Conservation (phyloP, 345 rosid genomes). For the Lagerstroemia speciosa region DNA sequence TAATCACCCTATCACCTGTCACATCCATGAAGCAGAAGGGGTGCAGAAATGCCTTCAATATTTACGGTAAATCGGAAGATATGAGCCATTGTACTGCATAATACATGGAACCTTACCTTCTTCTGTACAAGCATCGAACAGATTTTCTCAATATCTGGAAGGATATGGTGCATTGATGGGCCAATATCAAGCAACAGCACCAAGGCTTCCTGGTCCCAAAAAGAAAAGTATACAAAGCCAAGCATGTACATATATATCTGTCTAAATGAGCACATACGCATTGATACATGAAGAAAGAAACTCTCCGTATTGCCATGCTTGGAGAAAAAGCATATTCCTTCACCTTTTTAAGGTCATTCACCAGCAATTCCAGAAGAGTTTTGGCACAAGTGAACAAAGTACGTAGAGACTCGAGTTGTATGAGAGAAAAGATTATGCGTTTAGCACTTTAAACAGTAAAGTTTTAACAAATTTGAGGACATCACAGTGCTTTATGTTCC, state of each 20-base stretch:
- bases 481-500: background rate
- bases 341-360: background rate
- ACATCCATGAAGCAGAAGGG: background rate
- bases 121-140: constrained; percentile 65
- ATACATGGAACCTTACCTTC: constrained; percentile 38
- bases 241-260: background rate
- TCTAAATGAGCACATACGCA: background rate
- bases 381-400: background rate
- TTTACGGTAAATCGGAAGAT: background rate
- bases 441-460: background rate
- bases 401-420: background rate
- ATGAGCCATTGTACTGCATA: background rate
- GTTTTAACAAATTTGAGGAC: background rate
- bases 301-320: no score
- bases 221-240: background rate
- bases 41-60: background rate
- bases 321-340: background rate
- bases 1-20: background rate
- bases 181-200: constrained; percentile 80
- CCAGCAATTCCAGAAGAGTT: background rate
- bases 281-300: background rate
- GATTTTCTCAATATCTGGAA: constrained; percentile 52
- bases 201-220: constrained; percentile 52
- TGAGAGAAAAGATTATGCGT: background rate
- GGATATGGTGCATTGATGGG: constrained; percentile 63